These are phyloP conservation scores for Melaleuca alternifolia DNA, from an alignment of 345 rosid species.

Conservation along the genomic window DNA sequence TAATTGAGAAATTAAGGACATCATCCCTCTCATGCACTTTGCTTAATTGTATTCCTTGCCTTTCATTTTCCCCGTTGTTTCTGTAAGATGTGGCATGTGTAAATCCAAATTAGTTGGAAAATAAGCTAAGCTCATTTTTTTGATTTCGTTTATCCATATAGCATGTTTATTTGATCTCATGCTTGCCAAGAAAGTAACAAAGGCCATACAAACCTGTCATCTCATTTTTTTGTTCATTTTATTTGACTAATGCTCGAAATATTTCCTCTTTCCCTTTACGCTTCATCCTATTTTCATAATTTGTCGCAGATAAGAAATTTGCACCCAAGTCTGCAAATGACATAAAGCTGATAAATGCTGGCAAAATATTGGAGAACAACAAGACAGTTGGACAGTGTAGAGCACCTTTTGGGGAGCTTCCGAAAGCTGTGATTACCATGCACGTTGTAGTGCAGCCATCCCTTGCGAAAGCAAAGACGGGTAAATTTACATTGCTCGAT, in stretches of 20 bases:
- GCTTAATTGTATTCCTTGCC: neutral
- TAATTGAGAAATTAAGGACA: neutral
- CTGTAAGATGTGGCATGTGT: neutral
- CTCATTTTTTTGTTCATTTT: neutral
- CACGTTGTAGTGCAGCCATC: conserved; percentile 92
- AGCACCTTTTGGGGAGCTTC: conserved; percentile 69
- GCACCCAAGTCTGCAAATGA: conserved; percentile 75
- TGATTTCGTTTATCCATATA: neutral
- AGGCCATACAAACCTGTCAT: neutral
- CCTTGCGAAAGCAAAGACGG: conserved; percentile 63
- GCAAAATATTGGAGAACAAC: conserved; percentile 75
- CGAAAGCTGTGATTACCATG: conserved; percentile 71
- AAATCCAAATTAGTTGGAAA: neutral
- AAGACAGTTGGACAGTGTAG: conserved; percentile 86
- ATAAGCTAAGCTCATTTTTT: neutral
- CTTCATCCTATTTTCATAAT: neutral
- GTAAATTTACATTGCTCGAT: conserved; percentile 11
- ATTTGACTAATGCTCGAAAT: neutral
- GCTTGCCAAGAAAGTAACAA: neutral
- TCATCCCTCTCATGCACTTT: neutral
- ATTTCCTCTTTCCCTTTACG: neutral
- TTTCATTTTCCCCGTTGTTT: neutral
- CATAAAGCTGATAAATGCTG: conserved; percentile 83
- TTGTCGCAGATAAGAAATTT: conserved; percentile 51
- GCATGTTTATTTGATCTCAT: neutral